These are phyloP conservation scores for Candida oleophila DNA, from an alignment of 805 yeast genomes.

Conservation along the genomic window DNA sequence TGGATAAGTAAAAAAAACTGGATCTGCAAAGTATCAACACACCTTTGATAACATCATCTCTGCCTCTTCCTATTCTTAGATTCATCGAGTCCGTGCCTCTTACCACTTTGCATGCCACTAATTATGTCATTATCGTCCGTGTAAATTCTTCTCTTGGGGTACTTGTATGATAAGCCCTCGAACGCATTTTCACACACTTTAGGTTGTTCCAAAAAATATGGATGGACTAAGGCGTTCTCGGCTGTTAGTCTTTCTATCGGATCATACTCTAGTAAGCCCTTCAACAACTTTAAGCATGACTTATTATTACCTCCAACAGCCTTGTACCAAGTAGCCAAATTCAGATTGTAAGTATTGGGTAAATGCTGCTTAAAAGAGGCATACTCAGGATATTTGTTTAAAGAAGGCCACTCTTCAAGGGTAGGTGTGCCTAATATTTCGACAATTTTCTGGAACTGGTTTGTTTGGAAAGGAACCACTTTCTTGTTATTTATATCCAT, in stretches of 20 bases:
- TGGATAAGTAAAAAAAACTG: too few relatives aligned
- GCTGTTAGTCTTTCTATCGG: conserved; percentile 82
- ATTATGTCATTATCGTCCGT: conserved; percentile 81
- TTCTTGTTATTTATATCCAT: conserved; percentile 80
- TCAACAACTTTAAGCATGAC: conserved; percentile 63
- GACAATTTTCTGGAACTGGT: conserved; percentile 84
- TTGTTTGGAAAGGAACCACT: conserved; percentile 89
- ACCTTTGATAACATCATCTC: conserved; percentile 15
- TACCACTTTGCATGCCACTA: conserved; percentile 28
- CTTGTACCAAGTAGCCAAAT: conserved; percentile 82
- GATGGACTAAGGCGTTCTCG: conserved; percentile 68
- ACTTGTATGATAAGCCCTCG: conserved; percentile 67
- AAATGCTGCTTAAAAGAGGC: conserved; percentile 45
- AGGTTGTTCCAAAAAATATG: conserved; percentile 73
- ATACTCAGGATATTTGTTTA: conserved; percentile 83
- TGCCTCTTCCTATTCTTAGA: conserved; percentile 25
- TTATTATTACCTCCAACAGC: conserved; percentile 74
- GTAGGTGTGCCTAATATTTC: conserved; percentile 94
- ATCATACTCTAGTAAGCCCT: conserved; percentile 73
- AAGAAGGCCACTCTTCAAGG: conserved; percentile 72
- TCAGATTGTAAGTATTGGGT: conserved; percentile 62
- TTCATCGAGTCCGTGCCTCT: conserved; percentile 28
- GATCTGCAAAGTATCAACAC: too few relatives aligned
- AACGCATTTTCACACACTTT: conserved; percentile 75
- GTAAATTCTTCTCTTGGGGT: conserved; percentile 85